Base-by-base conservation (phyloP, 305 asterid genomes). In the Fraxinus latifolia region DNA sequence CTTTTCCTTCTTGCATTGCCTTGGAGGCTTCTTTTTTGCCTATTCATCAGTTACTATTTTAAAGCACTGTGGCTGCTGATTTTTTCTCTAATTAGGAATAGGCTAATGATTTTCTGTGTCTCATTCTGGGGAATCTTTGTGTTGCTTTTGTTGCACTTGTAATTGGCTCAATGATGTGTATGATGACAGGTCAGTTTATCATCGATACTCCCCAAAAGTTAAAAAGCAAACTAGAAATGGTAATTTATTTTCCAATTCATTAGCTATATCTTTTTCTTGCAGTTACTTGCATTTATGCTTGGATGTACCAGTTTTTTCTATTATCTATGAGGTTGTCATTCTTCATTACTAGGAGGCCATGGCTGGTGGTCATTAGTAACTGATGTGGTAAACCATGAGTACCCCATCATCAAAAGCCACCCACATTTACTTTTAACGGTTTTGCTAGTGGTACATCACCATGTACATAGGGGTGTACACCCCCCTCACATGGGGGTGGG, bases 201-300 rank as follows among this genome's bases (percentile, higher is more conserved):
- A 95, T 95, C 67, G 95, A 95, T 86, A 95, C 97, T 83, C 96
- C 97, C 85, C 98, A 91, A 82, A 94, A 92, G 91, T 89, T 95
- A 73, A 95, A 95, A 90, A 77, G 77, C 85, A 95, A 94, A 88
- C 70, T 95, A 84, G 96, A 95, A 91, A 92, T 95, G 98, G 99
- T 95, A 84, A 91, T 83, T 81, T 68, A 78, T 78, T 84, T 85
- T 83, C 74, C 84, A 75, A 21, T 83, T 11, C 42, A 34, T 34
- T 34, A 73, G n/a, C 76, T 15, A 34, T 77, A 36, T 23, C 50
- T 79, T 39, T 74, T 77, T 60, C 73, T 62, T 78, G 31, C 60
- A 31, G 71, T 3, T 77, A 42, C 74, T 21, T 62, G 73, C 77
- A 76, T 58, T 47, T 12, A 27, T 5, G 39, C 37, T 12, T 68